Base-by-base conservation (phyloP, 768 basidiomycete species). In the Mycena metata region DNA sequence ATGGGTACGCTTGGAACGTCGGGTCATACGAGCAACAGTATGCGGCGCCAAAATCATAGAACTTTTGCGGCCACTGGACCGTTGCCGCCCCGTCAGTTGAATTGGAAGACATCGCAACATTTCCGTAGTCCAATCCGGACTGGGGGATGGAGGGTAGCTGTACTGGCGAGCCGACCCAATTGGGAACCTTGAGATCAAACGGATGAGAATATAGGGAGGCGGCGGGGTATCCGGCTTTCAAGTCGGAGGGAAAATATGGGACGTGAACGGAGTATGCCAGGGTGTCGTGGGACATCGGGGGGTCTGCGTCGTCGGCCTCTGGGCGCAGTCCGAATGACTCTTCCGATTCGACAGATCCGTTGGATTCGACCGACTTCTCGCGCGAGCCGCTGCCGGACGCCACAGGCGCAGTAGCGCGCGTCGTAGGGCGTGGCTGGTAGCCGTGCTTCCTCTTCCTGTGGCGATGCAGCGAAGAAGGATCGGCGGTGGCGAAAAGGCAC, bases 371-470 rank as follows among this genome's bases (percentile, higher is more conserved):
- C 41, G 67, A 68, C 9, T 56, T 55, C 15, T 49, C 54, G 24
- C 66, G 66, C 5, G 59, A 17, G 36, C 66, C 66, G 19, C 66
- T 67, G 19, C 66, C 60, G 16, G 66, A 61, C 24, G 66, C 60
- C 30, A 41, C 39, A 41, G 55, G 64, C 19, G 35, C 52, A 26
- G 15, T 47, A 17, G 58, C 41, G 11, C 60, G 55, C 15, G 58
- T 26, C 26, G 30, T 26, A 13, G 50, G 49, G 26, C 39, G 52
- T 33, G 66, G 36, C 60, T 62, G 39, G 21, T 56, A 57, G 19
- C 60, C 66, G 41, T 67, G 66, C 60, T 62, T 67, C 51, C 66
- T 56, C 67, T 64, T 69, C 58, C 62, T 45, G 57, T 69, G 67
- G 42, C 67, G 56, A 64, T 69, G 67, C 10, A 69, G 30, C 5